Evolutionary conservation across 345 rosid species (phyloP).

Genomic region (Sisymbrium altissimum): DNA sequence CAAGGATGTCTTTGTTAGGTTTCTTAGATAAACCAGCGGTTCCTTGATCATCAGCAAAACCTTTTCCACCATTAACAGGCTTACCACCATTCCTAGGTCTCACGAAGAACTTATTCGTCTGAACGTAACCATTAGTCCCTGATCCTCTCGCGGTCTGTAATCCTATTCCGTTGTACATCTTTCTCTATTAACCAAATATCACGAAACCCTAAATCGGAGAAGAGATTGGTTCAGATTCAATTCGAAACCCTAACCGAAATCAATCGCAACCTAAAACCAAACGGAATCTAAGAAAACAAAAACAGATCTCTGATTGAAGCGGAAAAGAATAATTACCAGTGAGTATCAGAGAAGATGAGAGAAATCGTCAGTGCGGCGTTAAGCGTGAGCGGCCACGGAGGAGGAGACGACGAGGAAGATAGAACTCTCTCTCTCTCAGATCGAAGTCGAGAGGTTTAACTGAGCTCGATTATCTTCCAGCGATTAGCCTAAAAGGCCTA

Average conservation of each 20-base stretch:
- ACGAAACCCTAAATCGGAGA: neutral
- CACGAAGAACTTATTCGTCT: slow-evolving; percentile 81
- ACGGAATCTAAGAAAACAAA: neutral
- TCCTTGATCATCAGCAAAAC: slow-evolving; percentile 78
- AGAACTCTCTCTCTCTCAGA: neutral
- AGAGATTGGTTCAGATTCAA: slow-evolving; percentile 30
- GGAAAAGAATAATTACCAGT: slow-evolving; percentile 3
- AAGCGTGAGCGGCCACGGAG: neutral
- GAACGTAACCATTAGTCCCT: slow-evolving; percentile 91
- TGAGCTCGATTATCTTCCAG: neutral
- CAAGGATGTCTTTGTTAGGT: slow-evolving; percentile 78
- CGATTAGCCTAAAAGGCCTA: neutral
- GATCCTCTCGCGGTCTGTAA: slow-evolving; percentile 96
- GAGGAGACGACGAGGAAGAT: slow-evolving; percentile 9
- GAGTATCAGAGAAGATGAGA: neutral
- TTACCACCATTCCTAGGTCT: slow-evolving; percentile 60
- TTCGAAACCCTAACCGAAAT: slow-evolving; percentile 9
- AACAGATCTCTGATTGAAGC: neutral
- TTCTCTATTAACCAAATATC: neutral
- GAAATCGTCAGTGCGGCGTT: slow-evolving; percentile 3
- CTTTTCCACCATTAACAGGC: slow-evolving; percentile 50
- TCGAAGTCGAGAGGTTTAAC: neutral
- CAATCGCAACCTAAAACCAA: neutral
- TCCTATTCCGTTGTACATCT: slow-evolving; percentile 93
- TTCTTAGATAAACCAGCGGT: slow-evolving; percentile 81